A percentile compares a stretch with the other conserved stretches of the same genome.
These are phyloP conservation scores for Cylindrodendrum hubeiense DNA, from an alignment of 2,329 filamentous ascomycete species.

Conservation along the genomic window DNA sequence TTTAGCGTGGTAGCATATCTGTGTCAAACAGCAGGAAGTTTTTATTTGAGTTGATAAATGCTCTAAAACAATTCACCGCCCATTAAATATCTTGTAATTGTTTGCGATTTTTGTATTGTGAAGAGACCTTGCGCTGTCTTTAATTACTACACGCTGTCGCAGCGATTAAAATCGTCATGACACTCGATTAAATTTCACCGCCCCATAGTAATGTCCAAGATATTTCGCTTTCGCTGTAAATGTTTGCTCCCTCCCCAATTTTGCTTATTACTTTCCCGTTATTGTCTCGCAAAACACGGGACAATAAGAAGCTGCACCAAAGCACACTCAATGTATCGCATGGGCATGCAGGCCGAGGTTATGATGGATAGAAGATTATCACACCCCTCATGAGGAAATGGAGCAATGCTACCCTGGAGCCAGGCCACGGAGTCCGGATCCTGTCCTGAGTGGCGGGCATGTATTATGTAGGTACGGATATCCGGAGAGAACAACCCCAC, in stretches of 20 bases:
- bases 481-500: slow-evolving; percentile 9
- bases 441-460: not conserved
- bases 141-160: too few species aligned
- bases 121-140: too few species aligned
- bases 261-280: too few species aligned
- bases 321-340: not conserved
- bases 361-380: not conserved
- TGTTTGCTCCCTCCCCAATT: too few species aligned
- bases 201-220: too few species aligned
- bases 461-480: not conserved
- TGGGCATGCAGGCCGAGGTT: not conserved
- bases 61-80: not conserved
- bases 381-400: not conserved
- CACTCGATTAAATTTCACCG: too few species aligned
- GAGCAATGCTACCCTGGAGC: not conserved
- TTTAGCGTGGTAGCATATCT: not conserved
- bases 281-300: too few species aligned
- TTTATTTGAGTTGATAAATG: not conserved
- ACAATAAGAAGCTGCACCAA: too few species aligned
- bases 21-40: not conserved
- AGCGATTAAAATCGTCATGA: too few species aligned
- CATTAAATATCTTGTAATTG: too few species aligned
- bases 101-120: not conserved
- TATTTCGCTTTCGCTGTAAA: too few species aligned
- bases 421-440: not conserved